These are phyloP conservation scores for Crepidotus variabilis DNA, from an alignment of 768 basidiomycete species.

Conservation along the genomic window DNA sequence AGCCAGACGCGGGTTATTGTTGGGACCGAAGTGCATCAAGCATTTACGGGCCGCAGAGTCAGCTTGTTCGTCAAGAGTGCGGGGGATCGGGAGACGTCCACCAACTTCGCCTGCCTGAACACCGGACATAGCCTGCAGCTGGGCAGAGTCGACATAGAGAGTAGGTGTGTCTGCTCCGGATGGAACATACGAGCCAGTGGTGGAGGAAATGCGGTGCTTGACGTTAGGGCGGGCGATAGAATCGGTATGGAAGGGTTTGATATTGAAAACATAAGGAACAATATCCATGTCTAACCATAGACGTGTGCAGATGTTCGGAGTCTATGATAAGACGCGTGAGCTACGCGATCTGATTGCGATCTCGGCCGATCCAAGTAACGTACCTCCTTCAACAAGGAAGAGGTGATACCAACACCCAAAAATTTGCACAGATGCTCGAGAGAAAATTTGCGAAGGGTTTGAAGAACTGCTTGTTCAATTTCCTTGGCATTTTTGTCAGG, in stretches of 20 bases:
- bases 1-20: conserved; percentile 77
- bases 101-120: conserved; percentile 39
- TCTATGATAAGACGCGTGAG: conserved; percentile 33
- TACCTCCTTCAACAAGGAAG: conserved; percentile 68
- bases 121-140: conserved; percentile 39
- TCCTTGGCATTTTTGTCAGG: conserved; percentile 52
- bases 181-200: conserved; percentile 71
- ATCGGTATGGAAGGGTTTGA: conserved; percentile 80
- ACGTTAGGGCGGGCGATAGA: conserved; percentile 74
- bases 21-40: conserved; percentile 78
- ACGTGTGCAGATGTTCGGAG: conserved; percentile 79
- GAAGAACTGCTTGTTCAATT: conserved; percentile 62
- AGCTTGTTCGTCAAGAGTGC: conserved; percentile 80
- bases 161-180: conserved; percentile 79
- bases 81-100: conserved; percentile 65
- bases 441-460: conserved; percentile 68
- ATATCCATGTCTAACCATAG: conserved; percentile 83
- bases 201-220: conserved; percentile 80
- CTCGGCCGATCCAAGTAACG: conserved; percentile 7
- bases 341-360: conserved; percentile 13
- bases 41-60: conserved; percentile 85
- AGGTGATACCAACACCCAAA: conserved; percentile 77
- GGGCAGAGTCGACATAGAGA: conserved; percentile 57
- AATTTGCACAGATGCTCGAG: conserved; percentile 82
- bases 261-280: conserved; percentile 82